Conservation (phyloP, 2,329 filamentous ascomycete genomes). For the Ceratocystis variospora region DNA sequence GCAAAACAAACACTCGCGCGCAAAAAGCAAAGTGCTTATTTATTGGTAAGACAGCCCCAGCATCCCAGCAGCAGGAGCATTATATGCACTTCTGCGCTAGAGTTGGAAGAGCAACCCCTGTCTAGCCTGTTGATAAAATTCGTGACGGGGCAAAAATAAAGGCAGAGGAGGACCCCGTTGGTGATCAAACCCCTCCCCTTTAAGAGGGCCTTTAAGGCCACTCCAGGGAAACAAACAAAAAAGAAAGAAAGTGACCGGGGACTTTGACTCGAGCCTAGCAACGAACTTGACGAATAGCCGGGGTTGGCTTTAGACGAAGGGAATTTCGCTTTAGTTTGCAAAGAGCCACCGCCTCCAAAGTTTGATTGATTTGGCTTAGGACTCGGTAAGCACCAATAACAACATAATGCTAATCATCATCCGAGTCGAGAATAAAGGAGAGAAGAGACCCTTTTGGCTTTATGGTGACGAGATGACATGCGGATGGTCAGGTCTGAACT, state of each 20-base stretch:
- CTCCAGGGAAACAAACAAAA: not conserved
- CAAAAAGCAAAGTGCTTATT: no score
- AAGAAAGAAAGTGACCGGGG: not conserved
- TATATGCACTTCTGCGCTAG: no score
- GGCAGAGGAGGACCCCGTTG: not conserved
- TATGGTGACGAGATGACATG: not conserved
- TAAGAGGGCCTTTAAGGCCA: not conserved
- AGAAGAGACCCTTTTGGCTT: not conserved
- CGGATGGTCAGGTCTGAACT: not conserved
- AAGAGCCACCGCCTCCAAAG: conserved; percentile 5
- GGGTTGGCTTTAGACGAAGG: conserved; percentile 7
- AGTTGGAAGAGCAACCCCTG: not conserved
- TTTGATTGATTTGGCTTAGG: not conserved
- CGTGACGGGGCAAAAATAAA: not conserved
- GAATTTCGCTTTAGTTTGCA: not conserved
- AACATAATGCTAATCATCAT: not conserved
- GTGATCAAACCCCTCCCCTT: not conserved
- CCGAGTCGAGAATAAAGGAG: not conserved
- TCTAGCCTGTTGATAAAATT: not conserved
- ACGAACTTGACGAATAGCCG: not conserved
- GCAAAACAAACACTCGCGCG: no score
- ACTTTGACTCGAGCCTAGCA: conserved; percentile 5
- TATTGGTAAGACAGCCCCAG: no score
- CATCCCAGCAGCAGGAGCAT: no score
- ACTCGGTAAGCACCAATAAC: not conserved